These are phyloP conservation scores for Mitragyna speciosa DNA, from an alignment of 257 asterid species.

Conservation along the genomic window DNA sequence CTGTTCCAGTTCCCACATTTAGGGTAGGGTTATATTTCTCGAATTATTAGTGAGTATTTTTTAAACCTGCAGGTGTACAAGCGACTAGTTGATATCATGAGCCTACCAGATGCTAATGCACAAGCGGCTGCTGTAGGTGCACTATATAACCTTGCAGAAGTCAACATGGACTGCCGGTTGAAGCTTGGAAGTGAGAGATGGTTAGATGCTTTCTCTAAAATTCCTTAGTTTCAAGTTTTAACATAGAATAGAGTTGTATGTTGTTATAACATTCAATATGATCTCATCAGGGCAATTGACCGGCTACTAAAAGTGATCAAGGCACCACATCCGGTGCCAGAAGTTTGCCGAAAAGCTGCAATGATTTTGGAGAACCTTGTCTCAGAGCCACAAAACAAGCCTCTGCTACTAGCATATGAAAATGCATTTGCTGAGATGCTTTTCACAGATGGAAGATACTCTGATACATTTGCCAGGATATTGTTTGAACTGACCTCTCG, in stretches of 20 bases:
- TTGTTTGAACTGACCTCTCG: slow-evolving; percentile 82
- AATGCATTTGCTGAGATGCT: slow-evolving; percentile 93
- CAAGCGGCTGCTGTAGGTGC: slow-evolving; percentile 98
- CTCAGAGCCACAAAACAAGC: slow-evolving; percentile 96
- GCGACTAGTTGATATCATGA: slow-evolving; percentile 83
- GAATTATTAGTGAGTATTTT: slow-evolving; percentile 13
- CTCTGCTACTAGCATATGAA: slow-evolving; percentile 66
- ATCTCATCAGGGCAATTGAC: slow-evolving; percentile 74
- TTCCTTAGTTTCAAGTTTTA: neutral
- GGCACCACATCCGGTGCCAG: slow-evolving; percentile 89
- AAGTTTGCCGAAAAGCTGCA: slow-evolving; percentile 91
- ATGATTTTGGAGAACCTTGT: slow-evolving; percentile 84
- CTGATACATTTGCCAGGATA: slow-evolving; percentile 85
- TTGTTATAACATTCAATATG: neutral
- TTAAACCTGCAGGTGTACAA: slow-evolving; percentile 58
- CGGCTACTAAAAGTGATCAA: slow-evolving; percentile 78
- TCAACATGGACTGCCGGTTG: slow-evolving; percentile 85
- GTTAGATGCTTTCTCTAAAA: slow-evolving; percentile 34
- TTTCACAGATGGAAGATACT: slow-evolving; percentile 69
- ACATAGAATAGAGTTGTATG: neutral
- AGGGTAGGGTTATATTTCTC: neutral
- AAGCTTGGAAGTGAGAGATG: slow-evolving; percentile 95
- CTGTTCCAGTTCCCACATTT: neutral
- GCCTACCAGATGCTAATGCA: slow-evolving; percentile 84
- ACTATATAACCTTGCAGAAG: slow-evolving; percentile 82